Base-by-base conservation (phyloP, 2,329 filamentous ascomycete species). In the Calycina herbarum region DNA sequence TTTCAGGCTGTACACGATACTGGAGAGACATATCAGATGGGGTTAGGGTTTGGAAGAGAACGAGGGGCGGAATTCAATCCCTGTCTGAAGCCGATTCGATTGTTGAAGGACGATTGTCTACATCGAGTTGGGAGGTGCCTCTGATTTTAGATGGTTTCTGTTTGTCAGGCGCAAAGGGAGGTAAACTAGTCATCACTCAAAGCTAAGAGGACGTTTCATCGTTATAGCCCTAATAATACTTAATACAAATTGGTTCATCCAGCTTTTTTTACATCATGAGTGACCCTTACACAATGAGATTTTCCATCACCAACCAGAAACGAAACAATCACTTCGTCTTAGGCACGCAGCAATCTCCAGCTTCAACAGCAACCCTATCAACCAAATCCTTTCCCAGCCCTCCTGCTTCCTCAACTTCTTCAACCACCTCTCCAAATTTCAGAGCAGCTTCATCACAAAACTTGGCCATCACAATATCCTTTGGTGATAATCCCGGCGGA, bases 401-500 rank as follows among this genome's bases (percentile, higher is more conserved):
- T 31, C 77, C 75, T 24, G 59, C 67, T 17, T 63, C 57, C 58
- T 57, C 66, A 17, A 61, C 63, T 20, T 67, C 66, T 17, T 24
- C 60, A 73, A 76, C 48, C 31, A 73, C 71, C 75, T 89, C 88
- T 42, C 85, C 86, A 74, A 87, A 83, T 68, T 84, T 81, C 17
- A 70, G 73, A 33, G 86, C 88, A 6, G 86, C 76, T 29, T 79
- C 75, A 75, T 92, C 89, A 72, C 89, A 92, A 67, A 85, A 79
- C 5, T 75, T 73, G 0, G 89, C 90, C 76, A 92, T 82, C 45
- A 80, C 72, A 33, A 89, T 77, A 73, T 92, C 89, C 73, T 86
- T 86, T 24, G 78, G 77, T 0, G 87, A 89, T n/a, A 93, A 78
- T 1, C 90, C 89, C 8, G 80, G 78, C 0, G 89, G 89, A 65